phyloP scores from a whole-genome alignment of 805 yeast genomes.

The Yarrowia divulgata region DNA sequence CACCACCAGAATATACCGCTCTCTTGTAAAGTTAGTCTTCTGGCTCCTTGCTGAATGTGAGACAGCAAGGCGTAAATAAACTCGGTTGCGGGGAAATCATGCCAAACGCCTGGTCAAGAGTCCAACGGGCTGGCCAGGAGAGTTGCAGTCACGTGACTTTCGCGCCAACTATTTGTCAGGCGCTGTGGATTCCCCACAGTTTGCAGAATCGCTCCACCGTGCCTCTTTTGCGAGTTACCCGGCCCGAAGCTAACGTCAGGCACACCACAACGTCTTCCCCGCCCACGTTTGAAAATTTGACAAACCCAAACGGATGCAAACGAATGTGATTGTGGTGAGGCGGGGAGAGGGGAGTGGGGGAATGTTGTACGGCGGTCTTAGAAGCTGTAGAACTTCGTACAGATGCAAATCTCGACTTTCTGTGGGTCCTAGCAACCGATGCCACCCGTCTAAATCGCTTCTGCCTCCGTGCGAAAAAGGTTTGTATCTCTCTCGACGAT shows the following conservation, averaged over 20 bases:
- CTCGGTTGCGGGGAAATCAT: conserved; percentile 10
- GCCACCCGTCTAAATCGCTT: neutral
- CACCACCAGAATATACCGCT: neutral
- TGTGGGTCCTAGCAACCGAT: neutral
- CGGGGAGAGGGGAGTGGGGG: neutral
- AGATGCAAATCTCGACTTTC: too few species aligned
- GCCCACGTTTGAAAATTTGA: conserved; percentile 6
- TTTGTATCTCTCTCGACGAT: conserved; percentile 11
- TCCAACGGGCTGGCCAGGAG: conserved; percentile 5
- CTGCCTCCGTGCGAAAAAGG: neutral
- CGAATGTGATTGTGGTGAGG: conserved; percentile 4
- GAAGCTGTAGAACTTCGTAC: too few species aligned
- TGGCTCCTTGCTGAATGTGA: conserved; percentile 2
- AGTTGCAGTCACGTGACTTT: neutral
- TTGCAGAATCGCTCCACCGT: neutral
- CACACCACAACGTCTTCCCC: conserved; percentile 32
- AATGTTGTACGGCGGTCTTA: too few species aligned
- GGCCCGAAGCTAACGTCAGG: conserved; percentile 17
- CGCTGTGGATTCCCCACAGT: neutral
- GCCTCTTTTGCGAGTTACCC: neutral
- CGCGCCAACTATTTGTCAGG: neutral
- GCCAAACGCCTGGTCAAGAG: neutral
- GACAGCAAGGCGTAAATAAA: conserved; percentile 6
- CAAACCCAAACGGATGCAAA: neutral
- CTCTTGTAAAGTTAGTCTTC: neutral